phyloP scores from a whole-genome alignment of 1,284 basidiomycete genomes.

The Sanghuangporus weigelae region DNA sequence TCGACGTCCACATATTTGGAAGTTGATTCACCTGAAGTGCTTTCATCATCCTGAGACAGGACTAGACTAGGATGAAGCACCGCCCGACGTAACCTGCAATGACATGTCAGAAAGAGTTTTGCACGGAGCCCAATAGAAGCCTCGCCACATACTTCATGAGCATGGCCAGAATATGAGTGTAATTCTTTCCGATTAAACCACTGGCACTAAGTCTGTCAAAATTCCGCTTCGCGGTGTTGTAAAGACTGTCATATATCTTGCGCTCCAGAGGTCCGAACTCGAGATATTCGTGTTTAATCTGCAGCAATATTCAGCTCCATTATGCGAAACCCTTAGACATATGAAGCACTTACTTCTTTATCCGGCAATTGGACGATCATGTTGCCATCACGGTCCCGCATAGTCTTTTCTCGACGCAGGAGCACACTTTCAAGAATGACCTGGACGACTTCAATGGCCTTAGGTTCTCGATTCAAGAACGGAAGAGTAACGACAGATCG shows the following conservation, averaged over 20 bases:
- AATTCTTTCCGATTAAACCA: constrained; percentile 78
- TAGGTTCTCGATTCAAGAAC: constrained; percentile 82
- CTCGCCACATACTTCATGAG: constrained; percentile 65
- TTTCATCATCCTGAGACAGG: constrained; percentile 41
- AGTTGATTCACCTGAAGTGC: constrained; percentile 31
- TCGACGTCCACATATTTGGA: constrained; percentile 52
- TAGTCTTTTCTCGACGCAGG: constrained; percentile 91
- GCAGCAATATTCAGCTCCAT: background rate
- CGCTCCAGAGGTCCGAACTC: constrained; percentile 74
- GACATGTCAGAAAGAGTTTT: background rate
- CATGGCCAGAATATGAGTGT: constrained; percentile 88
- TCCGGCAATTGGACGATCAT: constrained; percentile 86
- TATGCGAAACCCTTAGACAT: background rate
- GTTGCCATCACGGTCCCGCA: constrained; percentile 85
- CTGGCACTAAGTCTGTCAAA: constrained; percentile 76
- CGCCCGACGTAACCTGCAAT: constrained; percentile 70
- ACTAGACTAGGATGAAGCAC: constrained; percentile 84
- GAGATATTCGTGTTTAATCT: constrained; percentile 64
- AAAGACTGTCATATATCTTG: constrained; percentile 79
- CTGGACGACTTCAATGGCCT: constrained; percentile 90
- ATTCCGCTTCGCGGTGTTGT: constrained; percentile 56
- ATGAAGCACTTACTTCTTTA: constrained; percentile 56
- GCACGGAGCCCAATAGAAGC: too few relatives aligned
- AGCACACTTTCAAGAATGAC: constrained; percentile 87
- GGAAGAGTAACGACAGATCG: constrained; percentile 88